Evolutionary conservation across 106 monocot species (phyloP).

Genomic region (Allium fistulosum): DNA sequence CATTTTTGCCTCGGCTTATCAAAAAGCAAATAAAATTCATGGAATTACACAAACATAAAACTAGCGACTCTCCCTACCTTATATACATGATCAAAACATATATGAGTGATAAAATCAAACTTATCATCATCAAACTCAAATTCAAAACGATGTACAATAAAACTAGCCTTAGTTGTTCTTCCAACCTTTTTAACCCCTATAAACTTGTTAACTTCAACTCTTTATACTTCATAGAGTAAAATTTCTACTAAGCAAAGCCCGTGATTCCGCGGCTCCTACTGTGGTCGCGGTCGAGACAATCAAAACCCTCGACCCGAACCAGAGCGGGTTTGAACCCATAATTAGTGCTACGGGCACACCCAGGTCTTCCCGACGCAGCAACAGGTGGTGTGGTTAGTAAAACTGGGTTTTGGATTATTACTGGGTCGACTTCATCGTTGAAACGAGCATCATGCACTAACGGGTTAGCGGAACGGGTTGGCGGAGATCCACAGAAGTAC

Average conservation of each 20-base stretch:
- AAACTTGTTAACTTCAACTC: no score
- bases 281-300: constrained; percentile 16
- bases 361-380: background rate
- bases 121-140: no score
- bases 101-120: no score
- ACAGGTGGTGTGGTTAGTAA: background rate
- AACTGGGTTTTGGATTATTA: background rate
- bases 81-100: no score
- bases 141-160: no score
- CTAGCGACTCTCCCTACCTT: no score
- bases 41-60: no score
- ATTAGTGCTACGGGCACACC: constrained; percentile 6
- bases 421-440: constrained; percentile 1
- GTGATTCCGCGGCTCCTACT: constrained; percentile 24
- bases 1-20: no score
- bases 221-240: background rate
- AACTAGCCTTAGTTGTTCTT: no score
- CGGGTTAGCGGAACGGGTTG: constrained; percentile 22
- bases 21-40: no score
- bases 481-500: constrained; percentile 21
- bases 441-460: constrained; percentile 17
- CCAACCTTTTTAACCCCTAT: no score
- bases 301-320: constrained; percentile 48
- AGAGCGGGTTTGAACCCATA: constrained; percentile 28
- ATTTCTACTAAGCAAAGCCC: constrained; percentile 17